Conservation (phyloP, 306 rosid genomes). For the Vachellia collinsii region DNA sequence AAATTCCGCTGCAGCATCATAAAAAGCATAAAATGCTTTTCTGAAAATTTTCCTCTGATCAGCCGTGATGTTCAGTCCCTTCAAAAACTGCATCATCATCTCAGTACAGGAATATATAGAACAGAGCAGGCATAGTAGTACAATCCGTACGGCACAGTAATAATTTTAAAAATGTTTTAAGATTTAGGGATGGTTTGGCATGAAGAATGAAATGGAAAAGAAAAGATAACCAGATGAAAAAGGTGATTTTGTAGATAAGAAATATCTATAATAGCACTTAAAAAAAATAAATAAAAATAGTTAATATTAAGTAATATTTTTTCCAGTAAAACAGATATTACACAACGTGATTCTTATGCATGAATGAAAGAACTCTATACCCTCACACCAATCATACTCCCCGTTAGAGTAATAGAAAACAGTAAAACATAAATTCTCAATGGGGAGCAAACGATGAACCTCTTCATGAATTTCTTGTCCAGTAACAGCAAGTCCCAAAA, state of each 20-base stretch:
- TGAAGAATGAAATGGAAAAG: background rate
- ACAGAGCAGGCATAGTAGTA: slow-evolving; percentile 23
- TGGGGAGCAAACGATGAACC: slow-evolving; percentile 48
- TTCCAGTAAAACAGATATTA: background rate
- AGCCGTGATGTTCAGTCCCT: slow-evolving; percentile 80
- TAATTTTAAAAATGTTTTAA: slow-evolving; percentile 14
- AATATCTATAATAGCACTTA: background rate
- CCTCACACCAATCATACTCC: background rate
- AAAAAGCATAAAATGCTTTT: slow-evolving; percentile 82
- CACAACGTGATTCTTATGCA: background rate
- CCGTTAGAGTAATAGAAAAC: slow-evolving; percentile 17
- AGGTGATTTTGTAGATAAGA: background rate
- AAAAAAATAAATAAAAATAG: background rate
- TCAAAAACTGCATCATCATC: slow-evolving; percentile 72
- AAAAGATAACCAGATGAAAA: background rate
- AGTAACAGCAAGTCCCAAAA: slow-evolving; percentile 73
- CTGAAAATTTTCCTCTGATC: slow-evolving; percentile 89
- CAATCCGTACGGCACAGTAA: slow-evolving; percentile 16
- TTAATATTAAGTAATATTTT: background rate
- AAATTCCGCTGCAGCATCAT: slow-evolving; percentile 83
- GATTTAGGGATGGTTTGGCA: background rate
- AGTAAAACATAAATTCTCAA: slow-evolving; percentile 13
- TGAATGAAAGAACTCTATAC: background rate
- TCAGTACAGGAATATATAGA: slow-evolving; percentile 43
- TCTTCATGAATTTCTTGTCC: slow-evolving; percentile 89